Evolutionary conservation across 495 filamentous ascomycete genomes (phyloP), one percentile per base, ranked within the genome.

Genomic region (Neurospora tetraspora): DNA sequence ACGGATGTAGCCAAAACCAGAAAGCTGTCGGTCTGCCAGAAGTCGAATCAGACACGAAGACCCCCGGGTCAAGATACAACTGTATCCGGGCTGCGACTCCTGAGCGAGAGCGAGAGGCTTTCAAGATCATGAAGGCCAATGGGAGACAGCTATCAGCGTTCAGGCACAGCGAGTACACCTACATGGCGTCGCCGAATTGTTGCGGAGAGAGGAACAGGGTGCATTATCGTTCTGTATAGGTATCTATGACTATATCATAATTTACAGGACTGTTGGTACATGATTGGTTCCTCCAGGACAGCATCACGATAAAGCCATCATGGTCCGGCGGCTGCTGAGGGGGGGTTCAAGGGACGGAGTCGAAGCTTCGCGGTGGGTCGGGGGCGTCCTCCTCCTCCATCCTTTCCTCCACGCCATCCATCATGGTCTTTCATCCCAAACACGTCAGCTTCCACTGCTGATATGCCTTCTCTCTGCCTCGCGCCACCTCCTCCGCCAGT

Each of bases 91-190:
- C 47, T 0, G 20, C 11, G 6, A 4, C 23, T 0, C 3, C 27
- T 16, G 53, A 0, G 5, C 5, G 0, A 0, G 53, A 0, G 5
- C 5, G 0, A 0, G 12, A 61, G 12, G 14, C 14, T 1, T 34
- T 7, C 53, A 61, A 14, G 5, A 2, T n/a, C n/a, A n/a, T n/a
- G n/a, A n/a, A n/a, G n/a, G n/a, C n/a, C n/a, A n/a, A n/a, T n/a
- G n/a, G n/a, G n/a, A n/a, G n/a, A n/a, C n/a, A n/a, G n/a, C n/a
- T n/a, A n/a, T n/a, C n/a, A n/a, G n/a, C n/a, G n/a, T n/a, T n/a
- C n/a, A n/a, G n/a, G n/a, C n/a, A n/a, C n/a, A n/a, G n/a, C n/a
- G n/a, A n/a, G n/a, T n/a, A n/a, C n/a, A n/a, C n/a, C n/a, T n/a
- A n/a, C n/a, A n/a, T n/a, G n/a, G n/a, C n/a, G n/a, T n/a, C n/a